Conservation (phyloP, 805 yeast genomes). For the Maudiozyma turicensis region DNA sequence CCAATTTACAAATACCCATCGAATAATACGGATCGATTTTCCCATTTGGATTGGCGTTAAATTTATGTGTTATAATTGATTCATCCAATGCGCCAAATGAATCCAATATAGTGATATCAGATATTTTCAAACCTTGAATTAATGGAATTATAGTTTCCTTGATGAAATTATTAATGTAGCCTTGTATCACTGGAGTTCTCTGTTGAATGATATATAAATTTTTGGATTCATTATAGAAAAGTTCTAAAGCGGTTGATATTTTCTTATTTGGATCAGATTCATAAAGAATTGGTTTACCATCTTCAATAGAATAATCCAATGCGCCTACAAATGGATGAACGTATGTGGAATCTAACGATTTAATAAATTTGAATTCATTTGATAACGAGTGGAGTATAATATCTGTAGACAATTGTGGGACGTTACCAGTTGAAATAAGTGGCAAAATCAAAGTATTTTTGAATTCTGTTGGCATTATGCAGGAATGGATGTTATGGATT, state of each 20-base stretch:
- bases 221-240: conserved; percentile 37
- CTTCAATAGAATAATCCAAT: conserved; percentile 37
- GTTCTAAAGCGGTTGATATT: conserved; percentile 57
- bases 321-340: conserved; percentile 84
- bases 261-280: conserved; percentile 8
- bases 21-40: conserved; percentile 10
- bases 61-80: conserved; percentile 1
- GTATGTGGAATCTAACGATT: conserved; percentile 46
- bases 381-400: conserved; percentile 44
- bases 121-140: conserved; percentile 33
- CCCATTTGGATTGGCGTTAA: conserved; percentile 1
- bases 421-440: conserved; percentile 76
- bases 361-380: conserved; percentile 38
- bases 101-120: conserved; percentile 48
- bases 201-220: conserved; percentile 61
- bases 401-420: conserved; percentile 77
- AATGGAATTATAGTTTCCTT: conserved; percentile 43
- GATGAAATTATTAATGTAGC: conserved; percentile 42
- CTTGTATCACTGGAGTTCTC: conserved; percentile 75
- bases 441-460: conserved; percentile 45
- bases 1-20: conserved; percentile 17
- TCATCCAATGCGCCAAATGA: conserved; percentile 53
- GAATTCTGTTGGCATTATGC: background rate
- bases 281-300: conserved; percentile 10
- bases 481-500: too few relatives aligned